These are phyloP conservation scores for Pythium sp. DNA, from an alignment of 352 stramenopile genomes.

Conservation along the genomic window DNA sequence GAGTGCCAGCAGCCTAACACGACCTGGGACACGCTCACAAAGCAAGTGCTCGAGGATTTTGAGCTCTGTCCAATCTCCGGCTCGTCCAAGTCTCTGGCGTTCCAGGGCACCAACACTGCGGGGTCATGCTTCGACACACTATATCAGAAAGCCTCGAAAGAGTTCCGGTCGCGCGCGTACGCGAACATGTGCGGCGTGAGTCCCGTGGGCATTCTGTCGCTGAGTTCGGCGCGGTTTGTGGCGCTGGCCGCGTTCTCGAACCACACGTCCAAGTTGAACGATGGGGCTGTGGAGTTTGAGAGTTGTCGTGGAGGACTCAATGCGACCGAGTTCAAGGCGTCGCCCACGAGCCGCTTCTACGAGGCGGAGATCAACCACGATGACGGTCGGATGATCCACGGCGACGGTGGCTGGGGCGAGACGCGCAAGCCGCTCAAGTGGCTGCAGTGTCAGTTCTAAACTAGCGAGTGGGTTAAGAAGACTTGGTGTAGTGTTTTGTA, in stretches of 20 bases:
- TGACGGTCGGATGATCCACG: conserved; percentile 26
- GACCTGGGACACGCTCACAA: conserved; percentile 11
- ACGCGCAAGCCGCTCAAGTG: conserved; percentile 44
- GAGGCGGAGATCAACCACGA: conserved; percentile 37
- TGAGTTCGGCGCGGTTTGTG: conserved; percentile 19
- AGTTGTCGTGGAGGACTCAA: conserved; percentile 22
- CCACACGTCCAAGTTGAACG: conserved; percentile 26
- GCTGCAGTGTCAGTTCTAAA: conserved; percentile 40
- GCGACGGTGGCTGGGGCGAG: conserved; percentile 34
- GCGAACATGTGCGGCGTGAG: conserved; percentile 31
- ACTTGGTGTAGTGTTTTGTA: too few relatives aligned
- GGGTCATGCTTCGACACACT: conserved; percentile 11
- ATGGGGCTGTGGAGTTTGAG: conserved; percentile 32
- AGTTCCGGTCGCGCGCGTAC: conserved; percentile 11
- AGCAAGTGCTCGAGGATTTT: conserved; percentile 6
- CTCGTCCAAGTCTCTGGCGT: conserved; percentile 5
- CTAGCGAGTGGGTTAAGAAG: too few relatives aligned
- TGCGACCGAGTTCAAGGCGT: conserved; percentile 15
- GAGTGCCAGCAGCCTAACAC: conserved; percentile 12
- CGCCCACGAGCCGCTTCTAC: conserved; percentile 25
- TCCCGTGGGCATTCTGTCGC: conserved; percentile 19
- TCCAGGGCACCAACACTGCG: neutral
- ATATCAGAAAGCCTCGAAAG: conserved; percentile 7
- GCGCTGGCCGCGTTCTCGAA: conserved; percentile 20
- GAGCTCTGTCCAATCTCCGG: conserved; percentile 9